Conservation (phyloP, 257 asterid genomes). For the Przewalskia tangutica region DNA sequence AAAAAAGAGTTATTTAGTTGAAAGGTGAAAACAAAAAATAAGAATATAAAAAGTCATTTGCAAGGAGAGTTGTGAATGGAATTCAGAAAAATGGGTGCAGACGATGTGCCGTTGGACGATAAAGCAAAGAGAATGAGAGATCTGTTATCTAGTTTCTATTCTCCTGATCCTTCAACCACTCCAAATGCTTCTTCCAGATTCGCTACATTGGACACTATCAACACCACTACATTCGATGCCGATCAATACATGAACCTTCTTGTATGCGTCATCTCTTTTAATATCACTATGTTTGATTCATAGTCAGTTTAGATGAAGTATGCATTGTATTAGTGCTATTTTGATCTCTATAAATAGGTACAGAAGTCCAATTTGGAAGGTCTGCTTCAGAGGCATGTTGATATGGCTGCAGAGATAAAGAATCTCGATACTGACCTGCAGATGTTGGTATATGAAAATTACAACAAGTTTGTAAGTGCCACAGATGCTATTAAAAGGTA, state of each 20-base stretch:
- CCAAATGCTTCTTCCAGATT: slow-evolving; percentile 59
- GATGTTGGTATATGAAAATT: slow-evolving; percentile 96
- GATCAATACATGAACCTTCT: slow-evolving; percentile 98
- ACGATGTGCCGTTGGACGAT: slow-evolving; percentile 61
- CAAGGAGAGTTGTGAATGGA: no score
- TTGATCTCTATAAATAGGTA: slow-evolving; percentile 35
- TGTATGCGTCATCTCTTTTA: slow-evolving; percentile 19
- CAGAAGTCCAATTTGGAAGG: slow-evolving; percentile 94
- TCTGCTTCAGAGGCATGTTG: slow-evolving; percentile 93
- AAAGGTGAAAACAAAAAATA: not conserved
- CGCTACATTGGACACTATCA: slow-evolving; percentile 93
- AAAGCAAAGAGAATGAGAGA: slow-evolving; percentile 98
- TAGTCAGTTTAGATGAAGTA: not conserved
- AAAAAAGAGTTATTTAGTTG: no score
- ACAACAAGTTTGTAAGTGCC: slow-evolving; percentile 96
- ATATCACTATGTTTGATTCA: not conserved
- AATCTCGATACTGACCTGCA: slow-evolving; percentile 97
- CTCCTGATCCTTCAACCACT: slow-evolving; percentile 44
- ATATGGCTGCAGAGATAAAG: slow-evolving; percentile 97
- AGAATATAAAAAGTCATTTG: not conserved
- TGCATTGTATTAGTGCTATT: not conserved
- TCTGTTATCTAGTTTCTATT: slow-evolving; percentile 88
- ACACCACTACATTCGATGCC: slow-evolving; percentile 78
- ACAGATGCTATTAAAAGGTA: slow-evolving; percentile 95
- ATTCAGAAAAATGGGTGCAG: slow-evolving; percentile 65